A percentile compares a stretch with the other conserved stretches of the same genome.
These are phyloP conservation scores for Melanomma pulvis-pyrius DNA, from an alignment of 495 filamentous ascomycete species.

Conservation along the genomic window DNA sequence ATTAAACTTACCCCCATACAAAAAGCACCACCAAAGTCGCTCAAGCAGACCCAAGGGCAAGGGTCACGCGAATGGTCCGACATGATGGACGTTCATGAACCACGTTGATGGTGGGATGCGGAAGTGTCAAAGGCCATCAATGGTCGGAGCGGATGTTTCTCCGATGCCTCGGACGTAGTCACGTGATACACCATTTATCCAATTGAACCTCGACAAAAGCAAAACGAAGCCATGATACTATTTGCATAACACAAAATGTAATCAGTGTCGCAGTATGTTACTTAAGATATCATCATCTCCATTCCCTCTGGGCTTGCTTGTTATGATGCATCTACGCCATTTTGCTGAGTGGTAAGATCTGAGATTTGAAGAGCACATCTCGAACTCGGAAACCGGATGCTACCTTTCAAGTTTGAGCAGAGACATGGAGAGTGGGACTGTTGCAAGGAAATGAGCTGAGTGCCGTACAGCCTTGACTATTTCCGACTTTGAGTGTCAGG, in stretches of 20 bases:
- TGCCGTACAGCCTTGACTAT: background rate
- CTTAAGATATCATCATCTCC: no score
- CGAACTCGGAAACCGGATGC: background rate
- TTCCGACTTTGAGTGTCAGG: background rate
- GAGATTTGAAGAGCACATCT: background rate
- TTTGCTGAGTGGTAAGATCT: no score
- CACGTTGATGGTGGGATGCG: constrained; percentile 3
- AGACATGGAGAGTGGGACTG: background rate
- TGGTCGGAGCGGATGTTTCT: background rate
- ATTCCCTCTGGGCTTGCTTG: no score
- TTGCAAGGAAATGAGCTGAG: background rate
- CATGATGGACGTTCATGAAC: background rate
- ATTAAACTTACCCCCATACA: constrained; percentile 77
- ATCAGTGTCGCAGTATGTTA: no score
- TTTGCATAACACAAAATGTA: no score
- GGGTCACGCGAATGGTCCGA: constrained; percentile 88
- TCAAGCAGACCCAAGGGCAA: constrained; percentile 94
- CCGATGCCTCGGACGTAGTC: background rate
- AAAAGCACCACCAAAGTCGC: constrained; percentile 96
- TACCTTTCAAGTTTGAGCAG: background rate
- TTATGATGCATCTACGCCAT: no score
- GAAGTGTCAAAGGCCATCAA: background rate
- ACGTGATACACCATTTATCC: background rate
- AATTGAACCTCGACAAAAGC: background rate
- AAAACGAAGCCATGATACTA: no score